Base-by-base conservation (phyloP, 116 monocot species). In the Thalassia testudinum region DNA sequence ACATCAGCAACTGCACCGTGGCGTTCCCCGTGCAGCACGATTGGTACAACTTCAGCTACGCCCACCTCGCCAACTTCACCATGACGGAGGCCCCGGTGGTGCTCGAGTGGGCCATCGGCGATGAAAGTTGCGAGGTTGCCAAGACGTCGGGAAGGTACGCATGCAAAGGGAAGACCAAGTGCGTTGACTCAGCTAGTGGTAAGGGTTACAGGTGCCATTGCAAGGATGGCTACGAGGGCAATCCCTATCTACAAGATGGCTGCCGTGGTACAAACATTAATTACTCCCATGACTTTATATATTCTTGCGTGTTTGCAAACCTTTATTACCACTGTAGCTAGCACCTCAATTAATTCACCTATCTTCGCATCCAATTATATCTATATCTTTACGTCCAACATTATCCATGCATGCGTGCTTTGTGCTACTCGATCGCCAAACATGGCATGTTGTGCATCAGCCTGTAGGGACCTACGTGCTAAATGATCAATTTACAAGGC, bases 141-240 rank as follows among this genome's bases (percentile, higher is more conserved):
- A 19, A 0, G 5, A 15, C 0, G 20, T n/a, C 60, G 4, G 19
- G 15, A 21, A 44, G 43, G 16, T 79, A 42, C 14, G 58, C 59
- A 0, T 88, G 87, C 38, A 66, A 59, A 0, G 48, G 3, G 5
- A 76, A 77, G 26, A 68, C 58, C 43, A 15, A 37, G 8, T 82
- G 82, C 51, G 8, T 52, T 20, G 47, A 78, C 21, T 63, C 81
- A 0, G 61, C 49, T 0, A 73, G 65, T n/a, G 75, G 72, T 1
- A 45, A 60, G 2, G 86, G 85, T 12, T 85, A 85, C n/a, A 54
- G 55, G 0, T 85, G 85, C 42, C 61, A 42, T 3, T 85, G 85
- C 62, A 43, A 45, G 20, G 20, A 27, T 12, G 85, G 85, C 6
- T 77, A 60, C 42, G 30, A 49, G 14, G 85, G 85, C 0, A 85